Evolutionary conservation across 1,284 basidiomycete species (phyloP), one percentile per base, ranked within the genome.

Genomic region (Ganoderma lucidum): DNA sequence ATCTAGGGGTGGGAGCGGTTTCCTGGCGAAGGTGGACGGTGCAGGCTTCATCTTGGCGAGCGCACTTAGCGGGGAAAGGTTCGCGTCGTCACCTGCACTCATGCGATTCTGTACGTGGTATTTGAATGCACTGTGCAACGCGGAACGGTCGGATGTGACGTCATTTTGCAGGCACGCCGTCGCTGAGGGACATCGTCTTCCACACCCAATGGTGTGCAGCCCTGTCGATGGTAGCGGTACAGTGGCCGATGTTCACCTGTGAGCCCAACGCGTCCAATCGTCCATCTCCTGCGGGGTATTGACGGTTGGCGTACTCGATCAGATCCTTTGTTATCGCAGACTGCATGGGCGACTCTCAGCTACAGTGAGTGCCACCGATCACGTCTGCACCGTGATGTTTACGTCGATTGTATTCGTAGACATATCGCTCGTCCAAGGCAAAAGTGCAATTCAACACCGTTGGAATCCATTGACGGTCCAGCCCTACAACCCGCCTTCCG

Each of bases 171-270:
- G 96, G 93, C 71, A 98, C 97, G 0, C 97, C 97, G 0, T 96
- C 96, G 6, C 85, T 97, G 82, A 88, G 96, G 71, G 97, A 99
- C 80, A 89, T 99, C 69, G 87, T 98, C 64, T 93, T 95, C 77
- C 96, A 97, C 77, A 93, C 96, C 0, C 96, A 98, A 76, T 99
- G 93, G 91, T 93, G 92, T 78, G 87, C 93, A 35, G 88, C 91
- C 61, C 83, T 99, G 30, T 91, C 91, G 35, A 97, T 98, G 94
- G 90, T 98, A 63, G 94, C 96, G 37, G 96, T 99, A 37, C 86
- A 95, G 77, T 99, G 97, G 97, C 97, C 97, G 1, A 83, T 87
- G 15, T 99, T 97, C 80, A 87, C 93, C 69, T 99, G 96, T 95
- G 78, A 70, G 72, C 77, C 91, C 87, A 55, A 48, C 42, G 53